phyloP scores from a whole-genome alignment of 192 early-diverging fungal species.

The Backusella mclennaniae region DNA sequence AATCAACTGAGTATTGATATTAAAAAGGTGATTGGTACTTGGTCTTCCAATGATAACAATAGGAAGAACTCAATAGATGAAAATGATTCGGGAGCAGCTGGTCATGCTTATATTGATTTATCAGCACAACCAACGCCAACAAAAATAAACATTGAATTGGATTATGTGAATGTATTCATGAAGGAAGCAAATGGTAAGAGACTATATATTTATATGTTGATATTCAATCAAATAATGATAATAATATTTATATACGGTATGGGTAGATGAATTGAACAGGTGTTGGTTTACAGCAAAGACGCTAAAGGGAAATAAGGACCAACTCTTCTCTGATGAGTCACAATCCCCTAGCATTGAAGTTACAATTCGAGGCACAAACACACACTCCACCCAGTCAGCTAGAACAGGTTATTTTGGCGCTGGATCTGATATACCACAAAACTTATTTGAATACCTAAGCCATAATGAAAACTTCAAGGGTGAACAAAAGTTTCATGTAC shows the following conservation, averaged over 20 bases:
- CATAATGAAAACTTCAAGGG: slow-evolving; percentile 35
- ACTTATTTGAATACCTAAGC: slow-evolving; percentile 42
- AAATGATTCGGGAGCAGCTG: neutral
- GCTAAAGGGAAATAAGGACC: neutral
- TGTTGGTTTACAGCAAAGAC: slow-evolving; percentile 41
- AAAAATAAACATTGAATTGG: slow-evolving; percentile 31
- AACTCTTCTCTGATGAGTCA: slow-evolving; percentile 13
- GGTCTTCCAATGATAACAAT: neutral
- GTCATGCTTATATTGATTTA: neutral
- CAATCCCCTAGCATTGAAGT: slow-evolving; percentile 44
- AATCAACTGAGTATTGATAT: slow-evolving; percentile 31
- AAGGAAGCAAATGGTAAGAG: slow-evolving; percentile 23
- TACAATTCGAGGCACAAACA: slow-evolving; percentile 25
- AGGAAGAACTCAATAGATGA: neutral
- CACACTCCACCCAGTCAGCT: slow-evolving; percentile 4
- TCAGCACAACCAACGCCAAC: neutral
- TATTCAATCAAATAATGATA: neutral
- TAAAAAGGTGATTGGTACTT: slow-evolving; percentile 9
- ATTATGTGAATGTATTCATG: slow-evolving; percentile 27
- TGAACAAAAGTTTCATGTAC: slow-evolving; percentile 48
- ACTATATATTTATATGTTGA: too few species aligned
- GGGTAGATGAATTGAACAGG: slow-evolving; percentile 14
- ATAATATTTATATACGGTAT: neutral
- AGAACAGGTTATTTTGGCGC: slow-evolving; percentile 26
- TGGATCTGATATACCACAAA: slow-evolving; percentile 35